These are phyloP conservation scores for Arthrobotrys pseudoclavata DNA, from an alignment of 2,329 filamentous ascomycete species.

Conservation along the genomic window DNA sequence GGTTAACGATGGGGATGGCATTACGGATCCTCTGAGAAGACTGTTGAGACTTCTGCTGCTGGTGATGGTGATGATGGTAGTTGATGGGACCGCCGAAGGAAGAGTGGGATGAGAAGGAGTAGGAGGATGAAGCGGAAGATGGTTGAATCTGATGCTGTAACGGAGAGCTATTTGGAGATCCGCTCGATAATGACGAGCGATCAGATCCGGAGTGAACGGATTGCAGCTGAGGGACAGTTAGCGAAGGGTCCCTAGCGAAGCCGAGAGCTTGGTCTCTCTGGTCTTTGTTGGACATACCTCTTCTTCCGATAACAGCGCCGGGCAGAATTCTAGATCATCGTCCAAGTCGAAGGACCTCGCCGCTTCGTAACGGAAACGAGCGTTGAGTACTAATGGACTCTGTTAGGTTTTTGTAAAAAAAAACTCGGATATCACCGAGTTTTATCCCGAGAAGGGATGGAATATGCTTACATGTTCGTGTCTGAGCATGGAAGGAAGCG, in stretches of 20 bases:
- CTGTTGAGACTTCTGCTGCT: slow-evolving; percentile 86
- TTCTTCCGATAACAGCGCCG: slow-evolving; percentile 88
- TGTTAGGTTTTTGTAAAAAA: slow-evolving; percentile 76
- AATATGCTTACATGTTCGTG: slow-evolving; percentile 60
- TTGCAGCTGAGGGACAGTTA: slow-evolving; percentile 55
- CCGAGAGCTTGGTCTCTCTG: slow-evolving; percentile 26
- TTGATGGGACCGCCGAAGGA: slow-evolving; percentile 73
- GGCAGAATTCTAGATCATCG: slow-evolving; percentile 96
- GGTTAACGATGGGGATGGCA: slow-evolving; percentile 98
- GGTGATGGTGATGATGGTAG: slow-evolving; percentile 74
- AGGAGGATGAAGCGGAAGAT: slow-evolving; percentile 71
- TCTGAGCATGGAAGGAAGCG: slow-evolving; percentile 61
- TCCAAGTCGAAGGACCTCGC: slow-evolving; percentile 94
- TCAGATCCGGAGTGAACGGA: slow-evolving; percentile 73
- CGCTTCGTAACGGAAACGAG: slow-evolving; percentile 89
- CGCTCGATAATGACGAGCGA: slow-evolving; percentile 92
- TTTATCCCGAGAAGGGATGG: slow-evolving; percentile 58
- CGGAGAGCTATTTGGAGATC: slow-evolving; percentile 91
- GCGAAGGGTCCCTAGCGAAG: slow-evolving; percentile 35
- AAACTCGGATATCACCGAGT: slow-evolving; percentile 59
- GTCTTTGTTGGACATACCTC: slow-evolving; percentile 75
- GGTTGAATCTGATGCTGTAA: slow-evolving; percentile 84
- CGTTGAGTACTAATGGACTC: slow-evolving; percentile 79
- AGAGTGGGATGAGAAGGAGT: slow-evolving; percentile 76
- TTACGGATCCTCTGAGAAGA: slow-evolving; percentile 90